These are phyloP conservation scores for Leccinum sublutescens DNA, from an alignment of 768 basidiomycete species.

Conservation along the genomic window DNA sequence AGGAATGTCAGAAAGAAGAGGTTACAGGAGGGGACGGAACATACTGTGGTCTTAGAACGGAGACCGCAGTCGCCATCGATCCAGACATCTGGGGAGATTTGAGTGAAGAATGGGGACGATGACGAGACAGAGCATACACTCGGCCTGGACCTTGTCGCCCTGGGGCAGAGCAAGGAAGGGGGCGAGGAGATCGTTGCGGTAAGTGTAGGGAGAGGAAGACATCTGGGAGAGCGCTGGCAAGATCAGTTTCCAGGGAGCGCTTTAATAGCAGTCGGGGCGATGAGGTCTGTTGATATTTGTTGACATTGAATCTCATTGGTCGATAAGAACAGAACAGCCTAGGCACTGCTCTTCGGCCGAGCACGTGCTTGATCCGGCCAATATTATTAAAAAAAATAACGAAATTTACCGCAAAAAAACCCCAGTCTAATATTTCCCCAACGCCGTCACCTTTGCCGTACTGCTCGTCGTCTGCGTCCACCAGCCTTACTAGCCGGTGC, in stretches of 20 bases:
- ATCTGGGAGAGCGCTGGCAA: conserved; percentile 9
- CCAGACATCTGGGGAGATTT: conserved; percentile 78
- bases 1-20: conserved; percentile 1
- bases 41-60: conserved; percentile 93
- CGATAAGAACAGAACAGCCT: conserved; percentile 22
- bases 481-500: conserved; percentile 52
- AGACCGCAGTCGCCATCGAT: conserved; percentile 93
- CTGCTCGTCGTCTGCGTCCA: conserved; percentile 61
- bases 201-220: conserved; percentile 38
- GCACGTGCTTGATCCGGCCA: conserved; percentile 2
- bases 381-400: not conserved
- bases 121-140: conserved; percentile 54
- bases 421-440: conserved; percentile 18
- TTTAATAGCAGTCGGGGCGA: conserved; percentile 24
- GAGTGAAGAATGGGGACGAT: not conserved
- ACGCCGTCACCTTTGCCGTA: conserved; percentile 41
- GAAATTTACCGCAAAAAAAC: not conserved
- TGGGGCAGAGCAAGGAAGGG: conserved; percentile 89
- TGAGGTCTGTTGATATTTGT: conserved; percentile 26
- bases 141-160: conserved; percentile 92
- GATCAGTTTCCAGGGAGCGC: not conserved
- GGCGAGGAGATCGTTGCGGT: conserved; percentile 83
- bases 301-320: conserved; percentile 29
- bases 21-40: conserved; percentile 24
- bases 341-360: conserved; percentile 7